Conservation (phyloP, 1,284 basidiomycete genomes). For the Hemileia vastatrix region DNA sequence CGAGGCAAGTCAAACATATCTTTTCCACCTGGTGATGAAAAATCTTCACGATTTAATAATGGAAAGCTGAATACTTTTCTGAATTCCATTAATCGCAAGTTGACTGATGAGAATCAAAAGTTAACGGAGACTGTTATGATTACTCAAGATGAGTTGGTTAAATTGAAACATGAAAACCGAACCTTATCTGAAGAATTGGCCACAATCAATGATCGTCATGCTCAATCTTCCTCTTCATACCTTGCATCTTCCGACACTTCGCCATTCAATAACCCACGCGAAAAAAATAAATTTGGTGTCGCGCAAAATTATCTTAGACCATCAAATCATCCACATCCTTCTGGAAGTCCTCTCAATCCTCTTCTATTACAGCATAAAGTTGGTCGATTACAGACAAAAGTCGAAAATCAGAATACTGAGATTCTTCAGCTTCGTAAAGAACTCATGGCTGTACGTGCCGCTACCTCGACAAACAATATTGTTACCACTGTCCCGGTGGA, state of each 20-base stretch:
- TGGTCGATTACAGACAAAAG: conserved; percentile 5
- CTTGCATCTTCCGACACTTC: neutral
- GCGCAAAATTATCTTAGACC: neutral
- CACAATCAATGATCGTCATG: neutral
- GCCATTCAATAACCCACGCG: neutral
- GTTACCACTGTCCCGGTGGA: conserved; percentile 46
- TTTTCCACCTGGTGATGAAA: conserved; percentile 48
- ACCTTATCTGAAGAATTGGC: conserved; percentile 55
- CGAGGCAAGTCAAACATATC: conserved; percentile 62
- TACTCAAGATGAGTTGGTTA: conserved; percentile 46
- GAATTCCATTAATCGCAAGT: conserved; percentile 63
- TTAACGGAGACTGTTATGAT: conserved; percentile 41
- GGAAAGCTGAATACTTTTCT: conserved; percentile 68
- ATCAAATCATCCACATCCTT: neutral
- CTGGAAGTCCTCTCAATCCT: neutral
- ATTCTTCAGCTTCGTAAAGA: conserved; percentile 21
- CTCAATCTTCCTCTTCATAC: neutral
- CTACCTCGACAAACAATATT: conserved; percentile 48
- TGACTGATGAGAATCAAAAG: conserved; percentile 69
- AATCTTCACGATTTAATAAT: conserved; percentile 67
- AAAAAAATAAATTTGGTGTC: neutral
- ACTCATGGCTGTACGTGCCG: neutral
- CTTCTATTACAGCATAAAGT: conserved; percentile 9
- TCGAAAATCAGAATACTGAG: conserved; percentile 20
- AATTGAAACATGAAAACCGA: conserved; percentile 56